phyloP scores from a whole-genome alignment of 202 grass and related monocot genomes.

The Panicum hallii region DNA sequence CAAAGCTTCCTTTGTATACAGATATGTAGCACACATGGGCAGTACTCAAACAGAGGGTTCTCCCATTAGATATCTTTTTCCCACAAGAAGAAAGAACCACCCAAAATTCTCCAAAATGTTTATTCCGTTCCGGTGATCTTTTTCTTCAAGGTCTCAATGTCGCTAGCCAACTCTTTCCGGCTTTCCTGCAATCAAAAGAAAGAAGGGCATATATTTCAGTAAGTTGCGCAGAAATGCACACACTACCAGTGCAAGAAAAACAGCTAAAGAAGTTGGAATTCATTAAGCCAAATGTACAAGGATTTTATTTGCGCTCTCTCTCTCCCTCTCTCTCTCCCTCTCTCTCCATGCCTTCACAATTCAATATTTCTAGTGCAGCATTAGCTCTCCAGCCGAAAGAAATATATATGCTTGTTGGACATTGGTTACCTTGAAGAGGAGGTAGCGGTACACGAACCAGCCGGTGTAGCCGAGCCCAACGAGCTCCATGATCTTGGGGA shows the following conservation, averaged over 20 bases:
- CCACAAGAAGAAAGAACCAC: constrained; percentile 4
- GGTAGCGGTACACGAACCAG: constrained; percentile 98
- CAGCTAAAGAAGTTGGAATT: too few species aligned
- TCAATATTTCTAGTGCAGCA: not conserved
- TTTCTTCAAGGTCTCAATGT: constrained; percentile 92
- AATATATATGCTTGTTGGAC: not conserved
- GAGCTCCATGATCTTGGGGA: constrained; percentile 90
- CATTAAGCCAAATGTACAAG: not conserved
- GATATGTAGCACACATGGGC: constrained; percentile 23
- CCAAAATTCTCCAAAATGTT: constrained; percentile 37
- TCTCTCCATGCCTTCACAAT: not conserved
- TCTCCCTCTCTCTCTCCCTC: too few species aligned
- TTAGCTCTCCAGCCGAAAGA: not conserved
- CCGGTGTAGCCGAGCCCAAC: constrained; percentile 95
- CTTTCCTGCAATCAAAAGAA: constrained; percentile 59
- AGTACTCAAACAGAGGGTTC: constrained; percentile 36
- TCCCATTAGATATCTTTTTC: constrained; percentile 28
- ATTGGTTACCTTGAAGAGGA: constrained; percentile 89
- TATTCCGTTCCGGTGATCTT: constrained; percentile 82
- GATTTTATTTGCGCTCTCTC: not conserved
- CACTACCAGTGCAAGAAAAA: not conserved
- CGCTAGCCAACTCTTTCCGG: constrained; percentile 79
- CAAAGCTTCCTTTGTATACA: constrained; percentile 32
- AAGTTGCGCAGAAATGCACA: not conserved
- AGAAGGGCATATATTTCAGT: not conserved